phyloP scores from a whole-genome alignment of 495 filamentous ascomycete species.

The Rostrohypoxylon terebratum region DNA sequence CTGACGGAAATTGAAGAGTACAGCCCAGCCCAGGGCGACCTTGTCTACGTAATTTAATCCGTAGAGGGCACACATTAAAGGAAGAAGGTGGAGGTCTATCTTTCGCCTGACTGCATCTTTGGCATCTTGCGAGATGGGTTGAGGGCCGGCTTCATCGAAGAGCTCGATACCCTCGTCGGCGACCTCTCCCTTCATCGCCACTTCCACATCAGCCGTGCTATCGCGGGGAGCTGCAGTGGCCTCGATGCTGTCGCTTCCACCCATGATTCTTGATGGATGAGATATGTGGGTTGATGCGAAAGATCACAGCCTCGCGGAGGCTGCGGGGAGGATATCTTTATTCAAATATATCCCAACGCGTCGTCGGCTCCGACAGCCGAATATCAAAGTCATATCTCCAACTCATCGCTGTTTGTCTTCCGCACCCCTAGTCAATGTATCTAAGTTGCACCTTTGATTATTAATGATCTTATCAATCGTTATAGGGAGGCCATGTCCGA shows the following conservation, averaged over 20 bases:
- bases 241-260: constrained; percentile 3
- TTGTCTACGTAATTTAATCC: constrained; percentile 16
- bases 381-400: constrained; percentile 5
- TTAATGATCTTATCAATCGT: background rate
- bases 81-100: constrained; percentile 14
- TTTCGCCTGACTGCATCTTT: constrained; percentile 18
- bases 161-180: constrained; percentile 13
- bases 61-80: constrained; percentile 15
- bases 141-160: constrained; percentile 11
- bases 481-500: background rate
- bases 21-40: constrained; percentile 14
- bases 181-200: constrained; percentile 2
- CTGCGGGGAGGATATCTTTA: background rate
- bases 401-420: background rate
- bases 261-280: background rate
- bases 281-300: background rate
- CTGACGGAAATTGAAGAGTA: constrained; percentile 13
- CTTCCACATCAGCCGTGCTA: background rate
- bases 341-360: constrained; percentile 1
- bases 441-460: background rate
- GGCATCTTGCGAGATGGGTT: constrained; percentile 9
- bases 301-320: background rate
- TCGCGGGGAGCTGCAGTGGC: background rate
- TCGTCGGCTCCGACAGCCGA: background rate
- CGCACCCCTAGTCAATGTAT: background rate